Percentiles rank a stretch among this genome's conserved stretches.
Evolutionary conservation across 225 moss, liverwort and hornwort genomes (phyloP).

Genomic region (Pleurozium schreberi): DNA sequence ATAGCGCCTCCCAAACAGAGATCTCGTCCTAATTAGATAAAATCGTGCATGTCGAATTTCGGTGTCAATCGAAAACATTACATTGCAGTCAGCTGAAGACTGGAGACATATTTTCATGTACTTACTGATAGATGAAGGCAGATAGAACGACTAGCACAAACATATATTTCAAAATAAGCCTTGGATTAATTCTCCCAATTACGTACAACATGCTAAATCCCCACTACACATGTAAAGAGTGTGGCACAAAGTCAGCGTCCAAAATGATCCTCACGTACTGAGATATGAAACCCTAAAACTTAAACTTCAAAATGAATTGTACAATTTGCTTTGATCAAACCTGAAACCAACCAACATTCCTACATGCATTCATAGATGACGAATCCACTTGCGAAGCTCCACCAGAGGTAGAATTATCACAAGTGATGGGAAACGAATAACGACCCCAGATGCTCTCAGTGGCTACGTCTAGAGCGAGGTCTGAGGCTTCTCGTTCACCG

Average conservation of each 20-base stretch:
- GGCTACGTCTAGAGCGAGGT: not conserved
- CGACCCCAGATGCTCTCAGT: not conserved
- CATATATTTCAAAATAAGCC: not conserved
- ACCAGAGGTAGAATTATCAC: not conserved
- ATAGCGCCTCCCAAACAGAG: not conserved
- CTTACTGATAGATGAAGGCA: not conserved
- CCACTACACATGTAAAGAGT: not conserved
- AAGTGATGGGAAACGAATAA: not conserved
- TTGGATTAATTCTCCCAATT: not conserved
- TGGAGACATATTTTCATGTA: not conserved
- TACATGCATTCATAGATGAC: not conserved
- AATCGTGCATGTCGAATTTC: not conserved
- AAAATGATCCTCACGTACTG: not conserved
- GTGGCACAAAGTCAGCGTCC: not conserved
- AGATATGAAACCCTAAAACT: not conserved
- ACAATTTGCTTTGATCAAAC: not conserved
- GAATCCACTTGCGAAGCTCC: not conserved
- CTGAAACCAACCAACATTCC: not conserved
- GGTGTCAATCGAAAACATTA: not conserved
- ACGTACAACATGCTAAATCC: not conserved
- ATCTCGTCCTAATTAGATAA: not conserved
- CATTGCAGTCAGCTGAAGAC: not conserved
- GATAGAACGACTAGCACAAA: not conserved
- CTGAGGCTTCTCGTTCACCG: not conserved
- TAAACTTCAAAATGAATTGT: not conserved